Base-by-base conservation (phyloP, 139 green algal genomes). In the Chara braunii region DNA sequence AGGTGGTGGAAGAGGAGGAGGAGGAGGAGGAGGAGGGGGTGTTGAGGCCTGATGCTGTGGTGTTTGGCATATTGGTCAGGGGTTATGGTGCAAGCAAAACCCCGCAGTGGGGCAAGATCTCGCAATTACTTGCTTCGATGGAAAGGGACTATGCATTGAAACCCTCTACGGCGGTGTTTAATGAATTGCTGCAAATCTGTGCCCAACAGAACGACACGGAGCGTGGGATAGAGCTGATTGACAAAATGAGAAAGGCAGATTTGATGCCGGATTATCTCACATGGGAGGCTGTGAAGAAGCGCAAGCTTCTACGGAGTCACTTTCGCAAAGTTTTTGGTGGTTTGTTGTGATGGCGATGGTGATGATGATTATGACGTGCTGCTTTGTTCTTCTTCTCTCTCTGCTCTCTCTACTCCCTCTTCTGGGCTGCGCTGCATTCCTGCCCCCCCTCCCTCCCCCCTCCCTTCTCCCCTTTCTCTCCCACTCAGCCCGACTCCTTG, bases 311-410 rank as follows among this genome's bases (percentile, higher is more conserved):
- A 12, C 63, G 63, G 9, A 33, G 26, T 42, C 63, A 72, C 34
- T 61, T 72, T 23, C 64, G 53, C 31, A 72, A 72, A 44, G 26
- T 72, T 51, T 72, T 72, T 67, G 53, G 45, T n/a, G n/a, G n/a
- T n/a, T n/a, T n/a, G n/a, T n/a, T n/a, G n/a, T n/a, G n/a, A n/a
- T n/a, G n/a, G n/a, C n/a, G n/a, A n/a, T n/a, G n/a, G n/a, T n/a
- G n/a, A n/a, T n/a, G n/a, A n/a, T n/a, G n/a, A n/a, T n/a, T n/a
- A n/a, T n/a, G n/a, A n/a, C n/a, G n/a, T n/a, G n/a, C n/a, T n/a
- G n/a, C n/a, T n/a, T n/a, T n/a, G n/a, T n/a, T n/a, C n/a, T n/a
- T n/a, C n/a, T n/a, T n/a, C n/a, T n/a, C n/a, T n/a, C n/a, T n/a
- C n/a, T n/a, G n/a, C n/a, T n/a, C n/a, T n/a, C n/a, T n/a, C n/a